Base-by-base conservation (phyloP, 2,329 filamentous ascomycete genomes). In the Thermothelomyces thermophilus region DNA sequence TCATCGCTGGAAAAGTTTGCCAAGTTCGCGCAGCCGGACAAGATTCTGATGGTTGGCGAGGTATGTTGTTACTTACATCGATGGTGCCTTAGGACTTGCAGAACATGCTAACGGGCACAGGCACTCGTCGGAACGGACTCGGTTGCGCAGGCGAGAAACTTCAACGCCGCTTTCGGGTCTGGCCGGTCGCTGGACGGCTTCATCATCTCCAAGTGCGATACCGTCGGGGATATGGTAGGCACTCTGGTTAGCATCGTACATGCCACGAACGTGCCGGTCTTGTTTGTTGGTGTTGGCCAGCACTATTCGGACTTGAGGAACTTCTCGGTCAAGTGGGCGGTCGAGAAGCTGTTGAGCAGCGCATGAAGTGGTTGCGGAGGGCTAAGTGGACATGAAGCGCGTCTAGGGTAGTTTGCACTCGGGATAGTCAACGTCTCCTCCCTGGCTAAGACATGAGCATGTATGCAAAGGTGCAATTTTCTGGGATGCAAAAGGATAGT, bases 201-300 rank as follows among this genome's bases (percentile, higher is more conserved):
- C 69, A 95, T 98, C 65, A 96, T 98, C 61, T 91, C 86, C 53
- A 98, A 98, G 70, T 97, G 93, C 67, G 93, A 98, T 71, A 98
- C 93, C 0, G 94, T 98, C 33, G 94, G 93, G n/a, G 91, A 96
- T 70, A 97, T 97, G 90, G 90, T 96, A 37, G 90, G 79, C 59
- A 96, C 91, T 2, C 74, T 98, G 56, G 93, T 98, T 55, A 95
- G 88, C 66, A 91, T 98, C 74, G 91, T 98, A 34, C 91, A 97
- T 70, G 91, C 93, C 3, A 98, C 94, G 3, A 89, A 91, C 24
- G 94, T 98, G 40, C 94, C 94, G 0, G 90, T 98, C 17, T 77
- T 97, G 10, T 98, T 98, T 64, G 78, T 98, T 58, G 93, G 79
- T 50, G 80, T 84, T 24, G 82, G 82, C 11, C 82, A 85, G 66